Base-by-base conservation (phyloP, 441 rosid genomes). In the Syzygium malaccense region DNA sequence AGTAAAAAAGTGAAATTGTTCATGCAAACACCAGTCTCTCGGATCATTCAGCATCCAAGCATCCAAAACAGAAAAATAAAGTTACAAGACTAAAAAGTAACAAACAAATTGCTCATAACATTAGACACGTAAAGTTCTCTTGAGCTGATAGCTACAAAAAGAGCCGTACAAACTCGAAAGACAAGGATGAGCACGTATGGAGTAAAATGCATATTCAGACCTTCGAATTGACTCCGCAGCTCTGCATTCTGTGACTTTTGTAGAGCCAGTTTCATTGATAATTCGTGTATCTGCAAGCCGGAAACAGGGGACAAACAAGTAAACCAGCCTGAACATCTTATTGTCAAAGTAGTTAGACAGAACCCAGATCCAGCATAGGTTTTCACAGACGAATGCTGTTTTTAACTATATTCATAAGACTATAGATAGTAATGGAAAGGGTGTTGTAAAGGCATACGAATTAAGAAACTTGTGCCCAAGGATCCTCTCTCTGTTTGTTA, bases 161-260 rank as follows among this genome's bases (percentile, higher is more conserved):
- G 30, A 28, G 33, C 86, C 2, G 56, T 32, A 28, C 15, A n/a
- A 83, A 83, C 56, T 54, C 56, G 25, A 14, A 57, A 23, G 19
- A 55, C 48, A 10, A 55, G 87, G 7, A 30, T 33, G 66, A 32
- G 58, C 19, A 45, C 32, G 32, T 3, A 41, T 19, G 58, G 45
- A 85, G 87, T 58, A 85, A 19, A n/a, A 71, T 71, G 80, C 28
- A 2, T 10, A 23, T 75, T 41, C 83, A 75, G 88, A 95, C 99
- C 99, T 95, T 95, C 98, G 91, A 97, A 97, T 55, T 98, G 99
- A 92, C 91, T 93, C 92, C 98, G 94, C 84, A 98, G 95, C 91
- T 95, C 98, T 12, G 95, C 91, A 90, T 96, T 98, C 90, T 95
- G 98, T 64, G 98, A 95, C 93, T 95, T 98, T 89, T 96, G 99